Base-by-base conservation (phyloP, 2,329 filamentous ascomycete genomes). In the Didymella segeticola region DNA sequence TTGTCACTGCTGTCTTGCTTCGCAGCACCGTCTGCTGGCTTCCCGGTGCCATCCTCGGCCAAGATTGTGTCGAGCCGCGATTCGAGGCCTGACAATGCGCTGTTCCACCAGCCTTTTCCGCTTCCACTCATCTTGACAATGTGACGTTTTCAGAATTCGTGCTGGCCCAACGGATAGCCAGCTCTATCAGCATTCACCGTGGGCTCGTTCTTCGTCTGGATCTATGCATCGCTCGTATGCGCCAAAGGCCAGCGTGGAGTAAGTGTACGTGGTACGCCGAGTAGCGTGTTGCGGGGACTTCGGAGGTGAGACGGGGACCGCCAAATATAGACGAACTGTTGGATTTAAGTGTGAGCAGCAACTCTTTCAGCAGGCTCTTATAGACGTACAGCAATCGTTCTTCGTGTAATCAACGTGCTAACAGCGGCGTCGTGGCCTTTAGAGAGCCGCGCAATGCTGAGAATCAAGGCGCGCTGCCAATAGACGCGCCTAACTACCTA, bases 1-100 rank as follows among this genome's bases (percentile, higher is more conserved):
- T 68, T 67, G 14, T 71, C 74, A 60, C 55, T 55, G 52, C 50
- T 62, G 15, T 72, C 68, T 22, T 68, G 61, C 46, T 70, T 71
- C 5, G 53, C 33, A 15, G 72, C 66, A 36, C 73, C 63, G 31
- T 78, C 63, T 53, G 75, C 77, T 49, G 71, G 72, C 56, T 73
- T 77, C 43, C 76, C 79, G 43, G 76, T 75, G 36, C 88, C 86
- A 49, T 90, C 87, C 62, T 97, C 93, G 47, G 91, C 87, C 56
- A 99, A 83, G 53, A 99, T 96, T 43, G 86, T 93, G 74, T 99
- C 95, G 55, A 99, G 84, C 36, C 90, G 87, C 55, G 93, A 96
- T 78, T 99, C 95, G 53, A 99, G 89, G 56, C 93, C 93, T 48
- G 93, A 92, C 56, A 98, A 91, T 60, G 93, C 93, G 75, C 93